Percentiles rank a stretch among this genome's conserved stretches.
Evolutionary conservation across 1,284 basidiomycete genomes (phyloP).

Genomic region (Ganoderma resinaceum): DNA sequence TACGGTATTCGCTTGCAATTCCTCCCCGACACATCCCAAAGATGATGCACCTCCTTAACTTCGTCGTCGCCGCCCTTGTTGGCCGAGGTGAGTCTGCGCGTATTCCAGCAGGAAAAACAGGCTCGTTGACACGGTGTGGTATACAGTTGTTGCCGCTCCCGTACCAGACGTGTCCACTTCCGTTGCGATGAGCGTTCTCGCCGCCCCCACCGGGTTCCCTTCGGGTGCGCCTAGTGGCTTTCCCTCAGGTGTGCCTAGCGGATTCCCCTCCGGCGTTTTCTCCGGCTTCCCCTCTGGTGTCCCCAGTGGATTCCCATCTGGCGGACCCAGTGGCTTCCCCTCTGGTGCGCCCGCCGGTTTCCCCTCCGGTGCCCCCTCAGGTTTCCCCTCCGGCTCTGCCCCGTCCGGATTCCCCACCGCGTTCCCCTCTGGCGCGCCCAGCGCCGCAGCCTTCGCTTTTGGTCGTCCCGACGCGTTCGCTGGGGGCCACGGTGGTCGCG

Average conservation of each 20-base stretch:
- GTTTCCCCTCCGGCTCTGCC: background rate
- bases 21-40: background rate
- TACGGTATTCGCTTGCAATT: background rate
- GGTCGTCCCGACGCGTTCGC: background rate
- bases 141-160: background rate
- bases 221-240: background rate
- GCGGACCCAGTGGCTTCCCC: background rate
- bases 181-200: background rate
- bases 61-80: slow-evolving; percentile 1
- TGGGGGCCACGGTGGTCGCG: background rate
- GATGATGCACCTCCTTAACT: slow-evolving; percentile 1
- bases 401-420: background rate
- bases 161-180: background rate
- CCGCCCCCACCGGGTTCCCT: background rate
- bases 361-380: background rate
- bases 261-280: too few species aligned
- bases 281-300: background rate
- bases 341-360: background rate
- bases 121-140: background rate
- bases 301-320: background rate
- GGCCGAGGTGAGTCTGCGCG: background rate
- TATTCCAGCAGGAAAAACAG: background rate
- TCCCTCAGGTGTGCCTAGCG: too few species aligned
- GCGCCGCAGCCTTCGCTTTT: background rate
- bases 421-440: background rate